These are phyloP conservation scores for Rhizopogon vulgaris DNA, from an alignment of 768 basidiomycete species.

Conservation along the genomic window DNA sequence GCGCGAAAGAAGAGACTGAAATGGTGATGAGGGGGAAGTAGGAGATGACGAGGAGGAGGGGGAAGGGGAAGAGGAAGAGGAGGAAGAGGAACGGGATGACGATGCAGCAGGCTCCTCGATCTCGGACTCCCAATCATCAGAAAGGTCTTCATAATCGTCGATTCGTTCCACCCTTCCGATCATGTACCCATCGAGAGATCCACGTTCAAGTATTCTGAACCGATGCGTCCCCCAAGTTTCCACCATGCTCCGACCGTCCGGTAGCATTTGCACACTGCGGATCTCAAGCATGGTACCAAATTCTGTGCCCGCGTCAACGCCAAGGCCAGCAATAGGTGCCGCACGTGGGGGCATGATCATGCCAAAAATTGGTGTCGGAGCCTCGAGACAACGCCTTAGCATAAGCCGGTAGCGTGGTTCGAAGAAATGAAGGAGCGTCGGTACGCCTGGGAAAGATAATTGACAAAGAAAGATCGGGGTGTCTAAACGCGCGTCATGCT, in stretches of 20 bases:
- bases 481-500: constrained; percentile 71
- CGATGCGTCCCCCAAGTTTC: constrained; percentile 65
- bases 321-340: constrained; percentile 18
- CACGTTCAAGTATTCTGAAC: constrained; percentile 83
- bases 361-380: constrained; percentile 73
- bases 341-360: constrained; percentile 77
- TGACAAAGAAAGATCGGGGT: constrained; percentile 91
- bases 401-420: constrained; percentile 94
- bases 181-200: constrained; percentile 83
- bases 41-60: constrained; percentile 10
- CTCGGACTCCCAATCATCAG: constrained; percentile 19
- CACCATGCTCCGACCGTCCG: constrained; percentile 87
- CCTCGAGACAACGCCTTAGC: constrained; percentile 91
- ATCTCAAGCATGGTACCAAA: constrained; percentile 97
- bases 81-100: constrained; percentile 7
- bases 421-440: constrained; percentile 86
- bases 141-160: constrained; percentile 31
- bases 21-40: constrained; percentile 2
- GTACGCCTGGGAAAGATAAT: constrained; percentile 87
- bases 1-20: constrained; percentile 13
- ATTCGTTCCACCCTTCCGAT: constrained; percentile 73
- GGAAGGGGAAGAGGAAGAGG: constrained; percentile 14
- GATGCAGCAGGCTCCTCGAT: constrained; percentile 10
- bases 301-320: constrained; percentile 26
- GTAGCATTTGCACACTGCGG: constrained; percentile 74